Percentiles rank a stretch among this genome's conserved stretches.
phyloP scores from a whole-genome alignment of 331 rosid genomes.

The Dryas integrifolia region DNA sequence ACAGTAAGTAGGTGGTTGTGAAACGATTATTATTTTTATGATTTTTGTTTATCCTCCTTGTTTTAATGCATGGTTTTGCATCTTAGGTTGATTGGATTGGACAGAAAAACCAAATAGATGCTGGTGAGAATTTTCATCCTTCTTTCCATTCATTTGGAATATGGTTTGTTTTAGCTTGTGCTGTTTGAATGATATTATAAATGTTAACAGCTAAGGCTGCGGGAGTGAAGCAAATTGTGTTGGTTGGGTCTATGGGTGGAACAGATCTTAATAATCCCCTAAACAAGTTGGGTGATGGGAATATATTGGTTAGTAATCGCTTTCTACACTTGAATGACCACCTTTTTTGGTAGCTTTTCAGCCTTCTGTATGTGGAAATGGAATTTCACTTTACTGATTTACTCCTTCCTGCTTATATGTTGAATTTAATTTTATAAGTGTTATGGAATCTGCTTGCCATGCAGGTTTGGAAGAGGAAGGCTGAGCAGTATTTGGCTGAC shows the following conservation, averaged over 20 bases:
- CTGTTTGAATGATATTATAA: constrained; percentile 14
- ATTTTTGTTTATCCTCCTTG: constrained; percentile 2
- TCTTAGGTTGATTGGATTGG: constrained; percentile 95
- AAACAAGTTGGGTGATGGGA: constrained; percentile 80
- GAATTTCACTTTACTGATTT: neutral
- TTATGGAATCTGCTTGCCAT: constrained; percentile 5
- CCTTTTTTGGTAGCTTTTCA: constrained; percentile 2
- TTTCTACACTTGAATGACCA: constrained; percentile 12
- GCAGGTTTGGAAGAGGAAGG: constrained; percentile 92
- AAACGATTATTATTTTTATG: neutral
- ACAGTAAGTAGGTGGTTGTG: neutral
- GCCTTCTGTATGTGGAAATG: constrained; percentile 1
- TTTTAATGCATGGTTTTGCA: constrained; percentile 24
- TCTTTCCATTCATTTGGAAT: constrained; percentile 16
- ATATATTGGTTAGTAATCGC: constrained; percentile 67
- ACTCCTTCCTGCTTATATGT: neutral
- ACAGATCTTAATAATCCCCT: constrained; percentile 63
- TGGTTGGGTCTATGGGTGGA: constrained; percentile 97
- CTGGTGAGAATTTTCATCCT: constrained; percentile 44
- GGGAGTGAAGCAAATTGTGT: constrained; percentile 92
- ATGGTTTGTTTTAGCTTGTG: neutral
- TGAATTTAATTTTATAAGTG: neutral
- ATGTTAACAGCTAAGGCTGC: constrained; percentile 77
- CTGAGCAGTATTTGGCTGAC: constrained; percentile 83
- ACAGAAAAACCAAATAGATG: constrained; percentile 90